Percentiles rank a stretch among this genome's conserved stretches.
phyloP scores from a whole-genome alignment of 805 yeast genomes.

The Candida nitratophila region DNA sequence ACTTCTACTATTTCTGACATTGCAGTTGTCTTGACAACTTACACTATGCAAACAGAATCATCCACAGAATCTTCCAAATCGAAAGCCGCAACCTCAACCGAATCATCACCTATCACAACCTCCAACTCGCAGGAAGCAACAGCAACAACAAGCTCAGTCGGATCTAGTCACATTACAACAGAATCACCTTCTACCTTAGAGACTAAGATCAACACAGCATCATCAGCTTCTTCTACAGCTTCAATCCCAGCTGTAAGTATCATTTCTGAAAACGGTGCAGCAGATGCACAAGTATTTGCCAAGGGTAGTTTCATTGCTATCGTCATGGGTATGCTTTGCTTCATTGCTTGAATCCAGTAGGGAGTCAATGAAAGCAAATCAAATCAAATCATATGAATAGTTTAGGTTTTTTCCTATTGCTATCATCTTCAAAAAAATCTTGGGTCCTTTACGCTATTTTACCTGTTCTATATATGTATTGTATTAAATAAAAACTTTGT shows the following conservation, averaged over 20 bases:
- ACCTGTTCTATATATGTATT: background rate
- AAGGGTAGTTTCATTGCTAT: constrained; percentile 8
- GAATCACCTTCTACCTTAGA: background rate
- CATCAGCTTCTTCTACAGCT: constrained; percentile 4
- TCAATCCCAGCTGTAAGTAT: constrained; percentile 6
- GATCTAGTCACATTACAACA: too few relatives aligned
- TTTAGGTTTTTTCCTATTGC: too few relatives aligned
- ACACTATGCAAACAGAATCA: constrained; percentile 1
- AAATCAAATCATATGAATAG: too few relatives aligned
- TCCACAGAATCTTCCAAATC: background rate
- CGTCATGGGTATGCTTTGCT: constrained; percentile 2
- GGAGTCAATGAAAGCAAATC: too few relatives aligned
- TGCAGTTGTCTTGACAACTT: constrained; percentile 20
- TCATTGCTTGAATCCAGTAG: background rate
- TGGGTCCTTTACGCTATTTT: background rate
- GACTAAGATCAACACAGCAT: background rate
- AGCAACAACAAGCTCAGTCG: too few relatives aligned
- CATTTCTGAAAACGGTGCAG: constrained; percentile 9
- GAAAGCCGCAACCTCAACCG: background rate
- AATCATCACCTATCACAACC: background rate
- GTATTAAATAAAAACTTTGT: too few relatives aligned
- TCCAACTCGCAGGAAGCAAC: too few relatives aligned
- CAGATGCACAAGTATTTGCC: constrained; percentile 2
- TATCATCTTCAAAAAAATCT: background rate
- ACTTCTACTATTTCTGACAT: constrained; percentile 19